Percentiles rank a stretch among this genome's conserved stretches.
phyloP scores from a whole-genome alignment of 2,329 filamentous ascomycete species.

The Claviceps digitariae region DNA sequence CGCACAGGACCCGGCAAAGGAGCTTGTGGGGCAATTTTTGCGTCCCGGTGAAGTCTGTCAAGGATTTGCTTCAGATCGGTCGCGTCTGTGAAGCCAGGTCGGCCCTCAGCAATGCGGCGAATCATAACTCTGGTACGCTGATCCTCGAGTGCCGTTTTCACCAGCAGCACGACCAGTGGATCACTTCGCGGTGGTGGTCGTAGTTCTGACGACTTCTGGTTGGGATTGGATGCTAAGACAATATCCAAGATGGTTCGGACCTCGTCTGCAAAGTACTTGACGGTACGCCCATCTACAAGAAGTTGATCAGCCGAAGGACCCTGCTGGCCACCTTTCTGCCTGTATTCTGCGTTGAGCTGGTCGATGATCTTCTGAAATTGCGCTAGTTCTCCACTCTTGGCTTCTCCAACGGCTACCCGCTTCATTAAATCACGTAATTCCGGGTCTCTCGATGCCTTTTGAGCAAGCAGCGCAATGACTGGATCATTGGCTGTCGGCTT shows the following conservation, averaged over 20 bases:
- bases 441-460: slow-evolving; percentile 59
- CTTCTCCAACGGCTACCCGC: slow-evolving; percentile 63
- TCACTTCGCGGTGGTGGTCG: slow-evolving; percentile 41
- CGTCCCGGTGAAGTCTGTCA: slow-evolving; percentile 32
- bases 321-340: slow-evolving; percentile 34
- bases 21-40: slow-evolving; percentile 21
- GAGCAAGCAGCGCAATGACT: slow-evolving; percentile 67
- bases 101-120: slow-evolving; percentile 37
- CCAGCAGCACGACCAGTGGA: slow-evolving; percentile 40
- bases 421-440: slow-evolving; percentile 70
- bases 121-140: slow-evolving; percentile 35
- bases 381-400: slow-evolving; percentile 55
- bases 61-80: slow-evolving; percentile 39
- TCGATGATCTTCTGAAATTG: slow-evolving; percentile 73
- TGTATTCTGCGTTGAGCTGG: slow-evolving; percentile 52
- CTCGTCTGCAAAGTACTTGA: slow-evolving; percentile 47
- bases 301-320: slow-evolving; percentile 42
- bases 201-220: slow-evolving; percentile 39
- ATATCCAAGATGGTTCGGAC: slow-evolving; percentile 45
- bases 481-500: slow-evolving; percentile 42
- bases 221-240: slow-evolving; percentile 43
- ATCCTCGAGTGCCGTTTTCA: slow-evolving; percentile 44
- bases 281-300: slow-evolving; percentile 39
- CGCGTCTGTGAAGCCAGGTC: slow-evolving; percentile 37
- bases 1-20: slow-evolving; percentile 15